Evolutionary conservation across 1,284 basidiomycete genomes (phyloP).

Genomic region (Malassezia brasiliensis): DNA sequence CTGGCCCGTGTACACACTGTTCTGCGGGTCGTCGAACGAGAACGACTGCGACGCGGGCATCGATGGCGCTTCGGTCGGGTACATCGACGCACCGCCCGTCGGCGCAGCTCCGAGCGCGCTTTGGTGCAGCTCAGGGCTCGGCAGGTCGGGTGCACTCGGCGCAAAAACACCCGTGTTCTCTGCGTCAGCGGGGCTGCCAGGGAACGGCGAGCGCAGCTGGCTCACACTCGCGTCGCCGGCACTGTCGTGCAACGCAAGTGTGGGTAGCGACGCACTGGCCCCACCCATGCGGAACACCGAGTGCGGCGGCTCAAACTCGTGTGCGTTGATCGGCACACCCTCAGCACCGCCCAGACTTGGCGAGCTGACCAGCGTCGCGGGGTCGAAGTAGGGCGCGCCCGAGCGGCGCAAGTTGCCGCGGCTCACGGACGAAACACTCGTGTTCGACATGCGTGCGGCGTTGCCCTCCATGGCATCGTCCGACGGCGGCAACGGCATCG

Average conservation of each 20-base stretch:
- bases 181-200: background rate
- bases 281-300: background rate
- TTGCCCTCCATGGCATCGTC: background rate
- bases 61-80: background rate
- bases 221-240: background rate
- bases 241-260: background rate
- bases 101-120: background rate
- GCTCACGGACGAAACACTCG: constrained; percentile 1
- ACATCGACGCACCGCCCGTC: background rate
- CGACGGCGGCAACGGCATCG: background rate
- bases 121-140: background rate
- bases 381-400: background rate
- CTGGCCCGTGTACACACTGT: background rate
- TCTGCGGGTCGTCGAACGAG: background rate
- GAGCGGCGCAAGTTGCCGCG: background rate
- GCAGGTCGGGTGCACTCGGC: background rate
- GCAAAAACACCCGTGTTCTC: background rate
- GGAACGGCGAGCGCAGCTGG: constrained; percentile 1
- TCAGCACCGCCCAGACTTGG: background rate
- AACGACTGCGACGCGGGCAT: background rate
- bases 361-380: background rate
- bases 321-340: background rate
- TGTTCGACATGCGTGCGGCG: background rate
- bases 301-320: background rate
- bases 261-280: background rate